Percentiles rank a stretch among this genome's conserved stretches.
These are phyloP conservation scores for Ustilaginoidea virens DNA, from an alignment of 2,329 filamentous ascomycete species.

Conservation along the genomic window DNA sequence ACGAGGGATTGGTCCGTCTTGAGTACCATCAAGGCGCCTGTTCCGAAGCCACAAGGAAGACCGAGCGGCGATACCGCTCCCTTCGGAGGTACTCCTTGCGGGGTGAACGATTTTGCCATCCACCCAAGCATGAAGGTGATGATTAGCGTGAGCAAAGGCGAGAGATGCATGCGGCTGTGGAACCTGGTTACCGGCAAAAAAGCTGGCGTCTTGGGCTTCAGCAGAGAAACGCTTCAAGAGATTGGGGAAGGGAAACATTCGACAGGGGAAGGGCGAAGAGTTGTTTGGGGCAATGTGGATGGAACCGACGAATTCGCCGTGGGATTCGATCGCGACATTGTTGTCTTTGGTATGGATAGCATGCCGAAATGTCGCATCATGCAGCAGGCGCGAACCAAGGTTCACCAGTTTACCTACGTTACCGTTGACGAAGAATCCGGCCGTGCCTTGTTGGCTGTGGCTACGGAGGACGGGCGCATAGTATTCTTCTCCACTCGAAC, in stretches of 20 bases:
- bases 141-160: slow-evolving; percentile 80
- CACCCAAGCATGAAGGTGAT: slow-evolving; percentile 95
- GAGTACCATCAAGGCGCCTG: slow-evolving; percentile 76
- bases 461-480: slow-evolving; percentile 81
- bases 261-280: slow-evolving; percentile 67
- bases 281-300: slow-evolving; percentile 62
- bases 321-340: slow-evolving; percentile 69
- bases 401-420: slow-evolving; percentile 71
- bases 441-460: slow-evolving; percentile 50
- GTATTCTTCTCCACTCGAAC: slow-evolving; percentile 62
- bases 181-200: slow-evolving; percentile 95
- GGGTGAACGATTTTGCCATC: slow-evolving; percentile 87
- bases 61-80: slow-evolving; percentile 84
- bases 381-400: slow-evolving; percentile 54
- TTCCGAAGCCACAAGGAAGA: slow-evolving; percentile 62
- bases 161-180: slow-evolving; percentile 87
- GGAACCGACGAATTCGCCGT: slow-evolving; percentile 74
- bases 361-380: slow-evolving; percentile 61
- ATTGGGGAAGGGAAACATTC: slow-evolving; percentile 63
- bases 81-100: slow-evolving; percentile 65
- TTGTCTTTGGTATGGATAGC: slow-evolving; percentile 82
- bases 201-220: slow-evolving; percentile 81
- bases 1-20: slow-evolving; percentile 82
- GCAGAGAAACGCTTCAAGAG: slow-evolving; percentile 52
- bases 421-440: slow-evolving; percentile 26